Conservation (phyloP, 768 basidiomycete species). For the Xanthoconium stramineum region DNA sequence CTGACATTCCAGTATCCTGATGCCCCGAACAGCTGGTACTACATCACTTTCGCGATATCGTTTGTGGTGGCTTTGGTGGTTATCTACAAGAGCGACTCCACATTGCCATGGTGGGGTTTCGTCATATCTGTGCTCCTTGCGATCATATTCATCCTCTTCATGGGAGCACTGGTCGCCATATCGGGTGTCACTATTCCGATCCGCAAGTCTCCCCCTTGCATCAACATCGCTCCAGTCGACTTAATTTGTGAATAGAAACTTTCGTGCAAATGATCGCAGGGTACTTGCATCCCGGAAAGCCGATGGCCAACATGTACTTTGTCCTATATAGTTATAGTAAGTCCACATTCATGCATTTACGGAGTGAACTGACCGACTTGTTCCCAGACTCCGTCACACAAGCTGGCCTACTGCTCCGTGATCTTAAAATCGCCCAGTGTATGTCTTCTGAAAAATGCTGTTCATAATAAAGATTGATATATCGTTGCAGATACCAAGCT, state of each 20-base stretch:
- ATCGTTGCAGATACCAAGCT: slow-evolving; percentile 43
- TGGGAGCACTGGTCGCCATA: slow-evolving; percentile 52
- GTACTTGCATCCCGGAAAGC: slow-evolving; percentile 34
- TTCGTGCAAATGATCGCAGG: slow-evolving; percentile 38
- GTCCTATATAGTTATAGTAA: slow-evolving; percentile 46
- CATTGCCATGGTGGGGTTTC: slow-evolving; percentile 58
- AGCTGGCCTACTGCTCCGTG: slow-evolving; percentile 51
- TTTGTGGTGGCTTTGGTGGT: no score
- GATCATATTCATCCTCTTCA: slow-evolving; percentile 47
- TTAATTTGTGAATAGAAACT: slow-evolving; percentile 14
- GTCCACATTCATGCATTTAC: slow-evolving; percentile 1
- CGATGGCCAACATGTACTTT: slow-evolving; percentile 44
- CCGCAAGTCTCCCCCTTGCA: slow-evolving; percentile 15
- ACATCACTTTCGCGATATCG: no score
- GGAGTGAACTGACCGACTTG: slow-evolving; percentile 35
- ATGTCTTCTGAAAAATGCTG: not conserved
- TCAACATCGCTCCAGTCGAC: not conserved
- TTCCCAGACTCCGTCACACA: slow-evolving; percentile 46
- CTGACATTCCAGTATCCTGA: no score
- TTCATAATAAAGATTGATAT: slow-evolving; percentile 35
- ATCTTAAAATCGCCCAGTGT: slow-evolving; percentile 46
- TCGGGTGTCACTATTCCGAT: slow-evolving; percentile 30
- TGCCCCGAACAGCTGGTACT: no score
- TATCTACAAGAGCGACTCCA: slow-evolving; percentile 33
- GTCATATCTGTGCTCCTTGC: slow-evolving; percentile 52